These are phyloP conservation scores for Colletotrichum spinosum DNA, from an alignment of 2,329 filamentous ascomycete genomes.

Conservation along the genomic window DNA sequence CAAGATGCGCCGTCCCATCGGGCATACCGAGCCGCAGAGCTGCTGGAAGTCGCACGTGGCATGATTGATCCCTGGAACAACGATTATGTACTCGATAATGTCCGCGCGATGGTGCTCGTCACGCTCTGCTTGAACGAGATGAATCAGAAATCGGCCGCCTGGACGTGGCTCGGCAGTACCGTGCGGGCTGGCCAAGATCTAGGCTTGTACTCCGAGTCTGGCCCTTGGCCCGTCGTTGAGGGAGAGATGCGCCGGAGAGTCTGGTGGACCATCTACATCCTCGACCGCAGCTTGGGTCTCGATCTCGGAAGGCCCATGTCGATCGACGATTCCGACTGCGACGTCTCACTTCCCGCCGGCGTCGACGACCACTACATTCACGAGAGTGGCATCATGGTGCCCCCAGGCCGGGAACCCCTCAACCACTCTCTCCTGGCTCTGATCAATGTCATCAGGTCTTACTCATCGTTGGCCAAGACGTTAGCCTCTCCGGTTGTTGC, in stretches of 20 bases:
- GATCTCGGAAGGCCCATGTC: conserved; percentile 84
- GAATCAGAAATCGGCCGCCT: conserved; percentile 87
- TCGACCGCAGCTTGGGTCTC: conserved; percentile 84
- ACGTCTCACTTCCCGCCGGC: conserved; percentile 81
- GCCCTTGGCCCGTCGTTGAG: conserved; percentile 79
- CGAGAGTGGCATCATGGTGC: conserved; percentile 65
- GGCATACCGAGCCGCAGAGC: conserved; percentile 66
- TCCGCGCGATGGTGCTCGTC: conserved; percentile 76
- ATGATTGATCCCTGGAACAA: conserved; percentile 87
- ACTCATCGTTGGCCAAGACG: conserved; percentile 78
- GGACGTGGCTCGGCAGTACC: conserved; percentile 85
- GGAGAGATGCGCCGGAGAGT: conserved; percentile 87
- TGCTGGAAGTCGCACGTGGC: conserved; percentile 77
- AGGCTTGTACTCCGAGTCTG: conserved; percentile 81
- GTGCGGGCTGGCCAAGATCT: conserved; percentile 86
- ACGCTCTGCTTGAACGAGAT: conserved; percentile 86
- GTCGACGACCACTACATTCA: conserved; percentile 84
- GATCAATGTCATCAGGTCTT: conserved; percentile 84
- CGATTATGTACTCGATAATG: conserved; percentile 80
- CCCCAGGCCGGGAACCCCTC: conserved; percentile 64
- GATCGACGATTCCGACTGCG: conserved; percentile 90
- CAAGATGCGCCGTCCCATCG: conserved; percentile 66
- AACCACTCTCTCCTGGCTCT: conserved; percentile 81
- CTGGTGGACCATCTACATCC: conserved; percentile 95
- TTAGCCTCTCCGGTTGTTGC: conserved; percentile 76